These are phyloP conservation scores for Helminthosporium solani DNA, from an alignment of 2,329 filamentous ascomycete genomes.

Conservation along the genomic window DNA sequence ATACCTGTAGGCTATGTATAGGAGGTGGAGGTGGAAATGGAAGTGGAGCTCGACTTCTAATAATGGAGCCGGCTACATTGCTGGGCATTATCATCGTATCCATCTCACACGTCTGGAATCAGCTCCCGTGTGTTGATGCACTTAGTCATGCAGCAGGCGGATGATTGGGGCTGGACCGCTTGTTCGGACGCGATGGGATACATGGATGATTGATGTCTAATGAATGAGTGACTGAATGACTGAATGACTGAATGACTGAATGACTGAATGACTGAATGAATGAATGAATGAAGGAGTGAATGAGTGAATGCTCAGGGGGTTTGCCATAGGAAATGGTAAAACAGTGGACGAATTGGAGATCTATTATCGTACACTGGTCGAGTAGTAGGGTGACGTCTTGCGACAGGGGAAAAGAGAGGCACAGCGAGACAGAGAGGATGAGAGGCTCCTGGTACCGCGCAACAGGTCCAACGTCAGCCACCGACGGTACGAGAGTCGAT, in stretches of 20 bases:
- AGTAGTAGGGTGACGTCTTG: slow-evolving; percentile 6
- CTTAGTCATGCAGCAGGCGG: too few relatives aligned
- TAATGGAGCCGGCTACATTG: slow-evolving; percentile 15
- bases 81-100: neutral
- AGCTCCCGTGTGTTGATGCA: slow-evolving; percentile 6
- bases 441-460: slow-evolving; percentile 5
- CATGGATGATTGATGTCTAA: too few relatives aligned
- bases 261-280: too few relatives aligned
- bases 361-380: slow-evolving; percentile 2
- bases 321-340: neutral
- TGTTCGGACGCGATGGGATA: too few relatives aligned
- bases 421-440: slow-evolving; percentile 2
- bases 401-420: slow-evolving; percentile 1
- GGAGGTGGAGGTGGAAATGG: too few relatives aligned
- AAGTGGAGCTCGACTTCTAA: slow-evolving; percentile 10
- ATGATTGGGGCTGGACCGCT: too few relatives aligned
- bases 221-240: too few relatives aligned
- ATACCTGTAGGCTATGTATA: neutral
- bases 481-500: too few relatives aligned
- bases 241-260: too few relatives aligned
- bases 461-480: slow-evolving; percentile 34
- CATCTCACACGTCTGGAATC: slow-evolving; percentile 1
- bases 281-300: too few relatives aligned
- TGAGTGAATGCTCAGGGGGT: too few relatives aligned
- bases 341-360: neutral